Percentiles rank a stretch among this genome's conserved stretches.
phyloP scores from a whole-genome alignment of 2,329 filamentous ascomycete genomes.

The Fusarium sterilihyphosum region DNA sequence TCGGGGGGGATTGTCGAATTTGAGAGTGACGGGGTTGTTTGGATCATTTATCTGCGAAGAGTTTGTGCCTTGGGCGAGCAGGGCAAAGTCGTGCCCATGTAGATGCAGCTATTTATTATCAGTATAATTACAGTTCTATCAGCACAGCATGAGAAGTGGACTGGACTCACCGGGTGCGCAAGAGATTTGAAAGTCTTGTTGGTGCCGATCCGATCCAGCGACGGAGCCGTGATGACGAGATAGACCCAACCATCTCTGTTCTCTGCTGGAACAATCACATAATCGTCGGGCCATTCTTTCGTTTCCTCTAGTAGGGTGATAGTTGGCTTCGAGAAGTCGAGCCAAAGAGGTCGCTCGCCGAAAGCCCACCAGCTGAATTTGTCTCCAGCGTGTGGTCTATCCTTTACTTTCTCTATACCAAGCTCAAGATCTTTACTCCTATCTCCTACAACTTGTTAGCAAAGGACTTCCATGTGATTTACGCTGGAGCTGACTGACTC shows the following conservation, averaged over 20 bases:
- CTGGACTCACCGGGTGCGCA: constrained; percentile 7
- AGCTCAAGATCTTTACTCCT: background rate
- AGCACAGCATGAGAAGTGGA: background rate
- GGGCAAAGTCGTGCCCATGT: constrained; percentile 20
- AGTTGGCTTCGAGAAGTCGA: constrained; percentile 20
- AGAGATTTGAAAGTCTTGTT: constrained; percentile 1
- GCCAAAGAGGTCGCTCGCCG: constrained; percentile 18
- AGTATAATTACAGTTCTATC: background rate
- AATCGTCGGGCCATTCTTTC: background rate
- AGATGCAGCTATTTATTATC: background rate
- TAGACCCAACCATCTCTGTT: constrained; percentile 20
- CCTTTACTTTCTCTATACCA: background rate
- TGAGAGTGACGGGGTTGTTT: background rate
- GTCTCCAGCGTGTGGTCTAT: background rate
- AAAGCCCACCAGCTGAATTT: constrained; percentile 1
- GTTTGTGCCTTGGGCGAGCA: constrained; percentile 14
- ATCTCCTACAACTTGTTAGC: background rate
- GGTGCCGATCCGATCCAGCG: background rate
- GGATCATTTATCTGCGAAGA: background rate
- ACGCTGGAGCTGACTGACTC: background rate
- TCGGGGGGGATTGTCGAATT: constrained; percentile 16
- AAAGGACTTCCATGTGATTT: background rate
- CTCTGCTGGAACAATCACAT: background rate
- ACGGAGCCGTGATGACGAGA: constrained; percentile 13
- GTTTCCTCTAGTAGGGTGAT: background rate